Base-by-base conservation (phyloP, 106 monocot genomes). In the Posidonia australis region DNA sequence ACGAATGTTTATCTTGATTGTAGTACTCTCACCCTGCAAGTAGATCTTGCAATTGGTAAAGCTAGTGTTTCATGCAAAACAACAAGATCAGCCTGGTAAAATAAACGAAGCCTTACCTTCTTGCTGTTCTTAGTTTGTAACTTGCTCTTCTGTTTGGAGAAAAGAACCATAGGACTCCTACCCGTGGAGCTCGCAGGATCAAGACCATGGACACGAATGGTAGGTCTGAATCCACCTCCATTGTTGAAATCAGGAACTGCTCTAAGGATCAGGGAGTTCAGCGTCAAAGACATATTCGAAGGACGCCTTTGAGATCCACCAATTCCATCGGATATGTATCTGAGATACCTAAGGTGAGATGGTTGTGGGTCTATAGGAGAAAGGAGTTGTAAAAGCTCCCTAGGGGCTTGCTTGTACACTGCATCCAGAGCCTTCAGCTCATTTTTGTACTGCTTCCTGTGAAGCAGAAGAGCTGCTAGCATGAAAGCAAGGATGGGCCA, bases 401-500 rank as follows among this genome's bases (percentile, higher is more conserved):
- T 79, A 9, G 90, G 84, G 3, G 80, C 87, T 68, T 96, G 90
- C 75, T 77, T 80, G 22, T 87, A 90, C 60, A 85, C 80, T 82
- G 77, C 77, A 61, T 90, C 90, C 64, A 96, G 67, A 24, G 90
- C 84, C 65, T 75, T 96, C 48, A 79, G 63, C 63, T 90, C 84
- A 10, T 64, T 82, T 1, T 45, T 75, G 47, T 85, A 87, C 29
- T 87, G 90, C 31, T 73, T 84, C 51, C 82, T 70, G 74, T 84
- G 85, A 1, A 96, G 68, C 26, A 96, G 63, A 46, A 96, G 82
- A 64, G 77, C 73, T n/a, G 96, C 87, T 42, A 96, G 90, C 87
- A 96, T 84, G 62, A 96, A 96, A 17, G 96, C 84, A 71, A 96
- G 80, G 51, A 85, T 68, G 1, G 90, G 96, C 96, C 96, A 96